These are phyloP conservation scores for Arachis monticola DNA, from an alignment of 331 rosid genomes.

Conservation along the genomic window DNA sequence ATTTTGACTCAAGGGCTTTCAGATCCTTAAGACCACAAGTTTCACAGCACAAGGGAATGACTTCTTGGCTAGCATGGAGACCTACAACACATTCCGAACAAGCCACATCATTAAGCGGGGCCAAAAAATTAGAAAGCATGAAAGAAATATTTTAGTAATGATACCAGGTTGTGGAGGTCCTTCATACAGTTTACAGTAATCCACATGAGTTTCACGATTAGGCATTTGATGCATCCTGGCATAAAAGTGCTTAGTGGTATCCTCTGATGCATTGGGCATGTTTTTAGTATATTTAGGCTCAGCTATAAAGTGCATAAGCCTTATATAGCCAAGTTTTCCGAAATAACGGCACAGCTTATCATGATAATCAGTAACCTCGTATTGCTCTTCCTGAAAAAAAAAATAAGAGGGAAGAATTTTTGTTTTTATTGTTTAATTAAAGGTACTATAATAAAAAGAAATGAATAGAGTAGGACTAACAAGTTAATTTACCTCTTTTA, in stretches of 20 bases:
- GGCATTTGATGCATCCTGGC: background rate
- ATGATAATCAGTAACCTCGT: background rate
- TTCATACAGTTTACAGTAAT: background rate
- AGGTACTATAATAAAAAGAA: background rate
- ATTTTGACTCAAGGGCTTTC: background rate
- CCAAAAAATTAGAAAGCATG: too few relatives aligned
- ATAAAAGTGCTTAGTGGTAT: background rate
- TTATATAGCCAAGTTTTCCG: background rate
- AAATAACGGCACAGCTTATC: background rate
- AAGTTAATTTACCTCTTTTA: background rate
- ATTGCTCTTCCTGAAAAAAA: background rate
- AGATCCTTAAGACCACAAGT: background rate
- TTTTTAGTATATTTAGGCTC: background rate
- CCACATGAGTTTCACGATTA: background rate
- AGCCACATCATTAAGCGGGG: background rate
- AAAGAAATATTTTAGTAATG: background rate
- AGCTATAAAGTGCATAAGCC: background rate
- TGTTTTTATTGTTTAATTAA: too few relatives aligned
- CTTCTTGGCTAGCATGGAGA: too few relatives aligned
- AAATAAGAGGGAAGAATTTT: background rate
- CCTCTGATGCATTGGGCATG: background rate
- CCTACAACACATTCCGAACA: background rate
- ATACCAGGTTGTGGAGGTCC: background rate
- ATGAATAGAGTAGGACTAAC: background rate
- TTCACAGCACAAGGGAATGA: background rate